Base-by-base conservation (phyloP, 176 grass and related monocot species). In the Elaeis guineensis region DNA sequence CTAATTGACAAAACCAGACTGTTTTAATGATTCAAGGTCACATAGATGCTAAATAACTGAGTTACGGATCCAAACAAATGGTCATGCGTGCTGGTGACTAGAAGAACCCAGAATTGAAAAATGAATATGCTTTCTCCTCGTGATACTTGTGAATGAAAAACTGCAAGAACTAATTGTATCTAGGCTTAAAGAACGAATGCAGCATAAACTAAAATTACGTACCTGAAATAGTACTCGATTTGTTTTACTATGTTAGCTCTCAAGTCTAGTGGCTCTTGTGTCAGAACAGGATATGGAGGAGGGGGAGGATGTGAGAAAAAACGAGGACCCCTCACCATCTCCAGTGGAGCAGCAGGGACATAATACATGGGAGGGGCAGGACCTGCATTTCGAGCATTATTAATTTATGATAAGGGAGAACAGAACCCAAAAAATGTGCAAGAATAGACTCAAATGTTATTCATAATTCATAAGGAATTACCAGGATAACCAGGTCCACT, bases 161-260 rank as follows among this genome's bases (percentile, higher is more conserved):
- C 5, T 44, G 35, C 11, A 44, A 44, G 1, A 2, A 44, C 35
- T 44, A 44, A 44, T 3, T 44, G 6, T 8, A 12, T 44, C 35
- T 14, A 44, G 1, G 35, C 35, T 44, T 44, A 44, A 44, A 44
- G 35, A 12, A 44, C 11, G 0, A 76, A 67, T 50, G 50, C 6
- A 70, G 61, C 1, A 70, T 29, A 75, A 51, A 15, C 19, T 64
- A 61, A 12, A 68, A 55, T 12, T 67, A 61, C 17, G 72, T 73
- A 82, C 87, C 82, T 86, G 71, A 90, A 86, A 70, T 90, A 86
- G 56, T 86, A 90, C 61, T 86, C 87, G 44, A 90, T 80, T 77
- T 83, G 87, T 51, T 63, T 49, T 51, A 77, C 66, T 80, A 90
- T 77, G 19, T 80, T 83, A 80, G 75, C 59, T 77, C 76, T 82